Evolutionary conservation across 2,329 filamentous ascomycete genomes (phyloP).

Genomic region (Aspergillus ustus): DNA sequence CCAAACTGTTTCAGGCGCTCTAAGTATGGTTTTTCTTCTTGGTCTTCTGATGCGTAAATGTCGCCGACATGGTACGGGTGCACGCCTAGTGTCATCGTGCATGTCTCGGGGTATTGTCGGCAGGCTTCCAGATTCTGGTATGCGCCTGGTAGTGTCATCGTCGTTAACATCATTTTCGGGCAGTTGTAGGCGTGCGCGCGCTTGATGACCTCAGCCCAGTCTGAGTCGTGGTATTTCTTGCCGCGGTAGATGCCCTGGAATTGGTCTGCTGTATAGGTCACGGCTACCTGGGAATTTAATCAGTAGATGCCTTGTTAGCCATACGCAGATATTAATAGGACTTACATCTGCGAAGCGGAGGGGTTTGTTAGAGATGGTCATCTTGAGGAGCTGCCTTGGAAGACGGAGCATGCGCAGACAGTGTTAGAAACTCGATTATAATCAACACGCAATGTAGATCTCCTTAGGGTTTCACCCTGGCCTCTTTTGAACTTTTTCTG

Average conservation of each 20-base stretch:
- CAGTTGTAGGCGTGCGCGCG: constrained; percentile 27
- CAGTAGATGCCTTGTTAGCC: background rate
- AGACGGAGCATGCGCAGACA: too few relatives aligned
- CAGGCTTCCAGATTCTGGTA: constrained; percentile 48
- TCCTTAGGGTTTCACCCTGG: too few relatives aligned
- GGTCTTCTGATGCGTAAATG: constrained; percentile 37
- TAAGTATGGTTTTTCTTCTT: constrained; percentile 12
- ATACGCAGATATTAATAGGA: background rate
- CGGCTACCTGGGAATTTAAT: constrained; percentile 27
- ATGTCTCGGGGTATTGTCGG: constrained; percentile 36
- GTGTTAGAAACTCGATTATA: too few relatives aligned
- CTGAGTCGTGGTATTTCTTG: constrained; percentile 54
- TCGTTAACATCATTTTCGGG: constrained; percentile 33
- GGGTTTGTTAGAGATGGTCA: background rate
- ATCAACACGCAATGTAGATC: too few relatives aligned
- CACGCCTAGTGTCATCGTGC: constrained; percentile 54
- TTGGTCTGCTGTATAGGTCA: constrained; percentile 40
- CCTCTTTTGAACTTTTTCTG: too few relatives aligned
- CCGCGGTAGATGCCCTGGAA: constrained; percentile 57
- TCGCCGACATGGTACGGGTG: constrained; percentile 58
- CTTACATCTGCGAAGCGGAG: constrained; percentile 23
- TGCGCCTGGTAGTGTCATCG: constrained; percentile 48
- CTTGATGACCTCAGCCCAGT: constrained; percentile 43
- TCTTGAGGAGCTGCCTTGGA: background rate
- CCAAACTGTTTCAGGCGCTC: constrained; percentile 23